phyloP scores from a whole-genome alignment of 1,284 basidiomycete species.

The Coniferiporia weirii region DNA sequence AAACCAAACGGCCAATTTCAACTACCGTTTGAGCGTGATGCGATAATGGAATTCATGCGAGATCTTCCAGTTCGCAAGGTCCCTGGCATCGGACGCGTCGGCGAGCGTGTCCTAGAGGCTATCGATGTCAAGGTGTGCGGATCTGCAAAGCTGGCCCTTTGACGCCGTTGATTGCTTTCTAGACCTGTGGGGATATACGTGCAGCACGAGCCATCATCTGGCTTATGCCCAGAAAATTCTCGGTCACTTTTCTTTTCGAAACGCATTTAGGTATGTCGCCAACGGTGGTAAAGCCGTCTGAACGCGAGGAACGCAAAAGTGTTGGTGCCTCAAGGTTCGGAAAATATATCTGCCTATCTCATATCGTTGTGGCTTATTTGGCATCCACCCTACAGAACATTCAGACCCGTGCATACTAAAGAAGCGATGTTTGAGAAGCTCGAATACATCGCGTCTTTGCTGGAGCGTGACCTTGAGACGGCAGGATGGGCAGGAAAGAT shows the following conservation, averaged over 20 bases:
- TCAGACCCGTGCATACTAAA: conserved; percentile 61
- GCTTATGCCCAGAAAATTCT: conserved; percentile 83
- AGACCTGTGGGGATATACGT: conserved; percentile 88
- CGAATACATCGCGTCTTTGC: conserved; percentile 71
- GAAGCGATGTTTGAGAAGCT: conserved; percentile 67
- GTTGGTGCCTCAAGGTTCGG: conserved; percentile 81
- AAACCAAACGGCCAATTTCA: conserved; percentile 92
- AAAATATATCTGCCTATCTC: conserved; percentile 9
- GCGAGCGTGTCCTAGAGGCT: conserved; percentile 79
- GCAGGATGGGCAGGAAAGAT: conserved; percentile 72
- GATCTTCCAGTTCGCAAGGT: conserved; percentile 77
- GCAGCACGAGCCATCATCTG: conserved; percentile 63
- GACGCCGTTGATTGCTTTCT: conserved; percentile 4
- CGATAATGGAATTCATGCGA: conserved; percentile 70
- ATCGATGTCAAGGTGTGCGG: conserved; percentile 71
- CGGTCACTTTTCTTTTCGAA: conserved; percentile 65
- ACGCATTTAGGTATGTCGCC: conserved; percentile 81
- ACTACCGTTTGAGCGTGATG: conserved; percentile 59
- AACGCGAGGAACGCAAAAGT: conserved; percentile 79
- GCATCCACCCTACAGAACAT: conserved; percentile 52
- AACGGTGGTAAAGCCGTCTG: conserved; percentile 70
- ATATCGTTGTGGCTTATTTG: neutral
- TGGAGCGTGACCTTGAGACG: conserved; percentile 70
- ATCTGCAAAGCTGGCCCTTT: conserved; percentile 2
- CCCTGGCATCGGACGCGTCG: conserved; percentile 84